These are phyloP conservation scores for Globisporangium lucens DNA, from an alignment of 352 stramenopile genomes.

Conservation along the genomic window DNA sequence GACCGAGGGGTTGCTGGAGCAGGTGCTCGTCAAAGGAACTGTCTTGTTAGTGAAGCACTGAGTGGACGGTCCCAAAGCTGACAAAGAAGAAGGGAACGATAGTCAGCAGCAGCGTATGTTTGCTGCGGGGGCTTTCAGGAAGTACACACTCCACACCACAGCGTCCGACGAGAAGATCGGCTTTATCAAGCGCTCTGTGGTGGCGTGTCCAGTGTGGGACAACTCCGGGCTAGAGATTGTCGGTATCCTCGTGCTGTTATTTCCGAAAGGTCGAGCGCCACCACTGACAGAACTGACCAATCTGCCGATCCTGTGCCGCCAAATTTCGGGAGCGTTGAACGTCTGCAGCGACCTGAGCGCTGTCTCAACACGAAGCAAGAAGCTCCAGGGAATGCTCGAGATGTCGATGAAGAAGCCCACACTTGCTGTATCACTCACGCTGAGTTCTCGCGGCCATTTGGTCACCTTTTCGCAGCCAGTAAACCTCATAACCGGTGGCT, in stretches of 20 bases:
- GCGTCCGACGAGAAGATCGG: constrained; percentile 41
- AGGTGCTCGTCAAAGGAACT: constrained; percentile 44
- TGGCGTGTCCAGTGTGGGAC: constrained; percentile 72
- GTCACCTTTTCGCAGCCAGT: constrained; percentile 53
- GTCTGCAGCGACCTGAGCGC: constrained; percentile 59
- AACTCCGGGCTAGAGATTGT: constrained; percentile 56
- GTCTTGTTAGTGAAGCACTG: constrained; percentile 55
- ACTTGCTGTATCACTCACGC: constrained; percentile 38
- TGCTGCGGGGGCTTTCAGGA: constrained; percentile 10
- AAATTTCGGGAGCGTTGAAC: constrained; percentile 71
- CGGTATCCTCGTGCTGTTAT: constrained; percentile 64
- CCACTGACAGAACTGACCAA: constrained; percentile 43
- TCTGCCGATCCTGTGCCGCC: constrained; percentile 52
- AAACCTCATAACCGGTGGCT: constrained; percentile 40
- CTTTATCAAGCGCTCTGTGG: constrained; percentile 59
- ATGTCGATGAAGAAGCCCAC: constrained; percentile 28
- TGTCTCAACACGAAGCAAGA: constrained; percentile 35
- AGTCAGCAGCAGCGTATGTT: not conserved
- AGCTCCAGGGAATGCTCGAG: constrained; percentile 54
- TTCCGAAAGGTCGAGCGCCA: constrained; percentile 28
- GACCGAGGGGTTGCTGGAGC: constrained; percentile 54
- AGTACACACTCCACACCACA: constrained; percentile 35
- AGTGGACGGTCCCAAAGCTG: constrained; percentile 25
- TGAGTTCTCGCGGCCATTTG: constrained; percentile 48
- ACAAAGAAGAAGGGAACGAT: not conserved